phyloP scores from a whole-genome alignment of 163 green algal species.

The Scenedesmus sp. region DNA sequence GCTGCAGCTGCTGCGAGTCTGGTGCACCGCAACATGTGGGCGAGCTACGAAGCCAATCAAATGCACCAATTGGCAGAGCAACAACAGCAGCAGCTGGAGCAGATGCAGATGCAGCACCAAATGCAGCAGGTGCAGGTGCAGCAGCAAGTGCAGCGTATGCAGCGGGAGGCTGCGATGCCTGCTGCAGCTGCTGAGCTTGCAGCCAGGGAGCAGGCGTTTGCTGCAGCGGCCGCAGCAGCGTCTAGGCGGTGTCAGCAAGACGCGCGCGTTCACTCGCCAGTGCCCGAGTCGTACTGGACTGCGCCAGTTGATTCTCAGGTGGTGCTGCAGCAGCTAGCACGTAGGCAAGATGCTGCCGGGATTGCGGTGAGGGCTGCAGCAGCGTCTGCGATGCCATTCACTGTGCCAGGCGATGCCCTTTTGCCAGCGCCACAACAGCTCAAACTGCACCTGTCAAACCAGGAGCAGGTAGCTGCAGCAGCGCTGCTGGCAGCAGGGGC shows the following conservation, averaged over 20 bases:
- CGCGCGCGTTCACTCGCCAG: neutral
- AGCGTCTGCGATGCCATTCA: slow-evolving; percentile 12
- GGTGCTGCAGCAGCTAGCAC: neutral
- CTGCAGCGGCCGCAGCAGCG: neutral
- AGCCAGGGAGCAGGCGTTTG: neutral
- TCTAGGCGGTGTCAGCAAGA: neutral
- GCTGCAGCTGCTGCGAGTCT: neutral
- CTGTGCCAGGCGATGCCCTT: neutral
- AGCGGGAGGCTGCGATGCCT: neutral
- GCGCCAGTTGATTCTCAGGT: neutral
- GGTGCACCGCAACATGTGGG: slow-evolving; percentile 13
- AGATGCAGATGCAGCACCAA: neutral
- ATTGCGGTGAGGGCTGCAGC: neutral
- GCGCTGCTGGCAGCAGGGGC: neutral
- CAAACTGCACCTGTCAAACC: neutral
- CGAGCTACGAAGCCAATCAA: neutral
- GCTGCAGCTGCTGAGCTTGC: neutral
- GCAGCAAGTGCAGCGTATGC: slow-evolving; percentile 14
- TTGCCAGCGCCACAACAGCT: neutral
- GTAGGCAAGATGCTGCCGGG: neutral
- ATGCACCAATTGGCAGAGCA: slow-evolving; percentile 1
- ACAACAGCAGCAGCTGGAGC: slow-evolving; percentile 4
- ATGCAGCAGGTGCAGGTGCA: slow-evolving; percentile 12
- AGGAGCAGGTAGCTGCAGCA: slow-evolving; percentile 28
- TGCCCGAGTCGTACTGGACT: neutral